Conservation (phyloP, 768 basidiomycete genomes). For the Chalciporus chontae region DNA sequence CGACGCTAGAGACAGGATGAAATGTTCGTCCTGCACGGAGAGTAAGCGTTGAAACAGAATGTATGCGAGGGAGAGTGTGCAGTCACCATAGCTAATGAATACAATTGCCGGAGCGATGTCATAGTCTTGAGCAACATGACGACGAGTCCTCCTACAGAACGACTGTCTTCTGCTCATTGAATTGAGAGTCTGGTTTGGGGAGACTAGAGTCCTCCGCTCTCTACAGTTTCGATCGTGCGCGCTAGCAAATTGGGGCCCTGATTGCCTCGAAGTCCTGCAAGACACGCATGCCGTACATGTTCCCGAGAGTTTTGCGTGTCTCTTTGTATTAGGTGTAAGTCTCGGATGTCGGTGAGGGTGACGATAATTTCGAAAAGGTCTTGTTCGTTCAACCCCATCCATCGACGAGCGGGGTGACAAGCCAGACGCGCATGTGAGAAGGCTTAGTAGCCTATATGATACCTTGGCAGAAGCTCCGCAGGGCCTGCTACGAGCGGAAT, state of each 20-base stretch:
- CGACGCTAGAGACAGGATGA: conserved; percentile 93
- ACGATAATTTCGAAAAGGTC: conserved; percentile 98
- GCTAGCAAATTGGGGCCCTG: conserved; percentile 96
- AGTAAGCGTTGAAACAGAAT: not conserved
- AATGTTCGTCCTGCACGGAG: conserved; percentile 84
- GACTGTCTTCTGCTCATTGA: no score
- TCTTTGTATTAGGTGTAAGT: conserved; percentile 99
- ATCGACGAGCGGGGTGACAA: no score
- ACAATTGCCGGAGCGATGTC: conserved; percentile 89
- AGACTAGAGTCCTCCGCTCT: no score
- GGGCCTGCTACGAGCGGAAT: no score
- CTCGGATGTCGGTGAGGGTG: conserved; percentile 96
- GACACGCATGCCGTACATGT: conserved; percentile 96
- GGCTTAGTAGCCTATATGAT: no score
- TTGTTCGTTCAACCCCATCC: no score
- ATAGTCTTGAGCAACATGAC: conserved; percentile 92
- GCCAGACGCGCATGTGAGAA: no score
- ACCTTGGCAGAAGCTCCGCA: no score
- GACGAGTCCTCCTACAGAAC: no score
- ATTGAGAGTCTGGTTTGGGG: no score
- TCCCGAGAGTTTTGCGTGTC: conserved; percentile 92
- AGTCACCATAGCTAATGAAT: conserved; percentile 79
- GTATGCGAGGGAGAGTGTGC: not conserved
- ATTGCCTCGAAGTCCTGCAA: conserved; percentile 98
- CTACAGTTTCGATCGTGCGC: conserved; percentile 95